phyloP scores from a whole-genome alignment of 2,329 filamentous ascomycete species.

The Arthroderma sp. region DNA sequence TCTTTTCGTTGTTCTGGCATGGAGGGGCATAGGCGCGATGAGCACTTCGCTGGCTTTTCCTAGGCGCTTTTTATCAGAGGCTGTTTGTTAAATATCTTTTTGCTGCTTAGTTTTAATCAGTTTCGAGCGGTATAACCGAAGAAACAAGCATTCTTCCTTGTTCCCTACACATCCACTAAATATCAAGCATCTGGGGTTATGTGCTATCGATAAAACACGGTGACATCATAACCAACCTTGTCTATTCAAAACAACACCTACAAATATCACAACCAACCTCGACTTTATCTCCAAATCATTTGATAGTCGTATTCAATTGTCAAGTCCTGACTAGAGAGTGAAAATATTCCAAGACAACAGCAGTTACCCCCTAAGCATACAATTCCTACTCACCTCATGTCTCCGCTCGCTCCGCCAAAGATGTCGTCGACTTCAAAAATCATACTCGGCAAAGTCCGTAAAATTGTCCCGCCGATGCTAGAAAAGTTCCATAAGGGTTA shows the following conservation, averaged over 20 bases:
- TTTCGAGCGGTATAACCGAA: neutral
- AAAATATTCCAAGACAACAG: neutral
- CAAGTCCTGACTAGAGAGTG: neutral
- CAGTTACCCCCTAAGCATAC: neutral
- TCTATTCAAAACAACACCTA: neutral
- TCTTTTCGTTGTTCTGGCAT: slow-evolving; percentile 2
- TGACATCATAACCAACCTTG: neutral
- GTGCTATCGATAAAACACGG: neutral
- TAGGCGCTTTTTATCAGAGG: slow-evolving; percentile 1
- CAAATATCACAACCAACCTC: neutral
- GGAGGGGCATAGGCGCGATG: slow-evolving; percentile 2
- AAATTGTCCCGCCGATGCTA: slow-evolving; percentile 87
- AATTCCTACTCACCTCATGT: neutral
- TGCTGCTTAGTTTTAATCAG: neutral
- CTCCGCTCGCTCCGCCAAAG: neutral
- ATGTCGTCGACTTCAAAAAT: slow-evolving; percentile 63
- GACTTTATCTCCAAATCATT: neutral
- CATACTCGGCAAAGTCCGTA: slow-evolving; percentile 67
- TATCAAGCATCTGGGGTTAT: neutral
- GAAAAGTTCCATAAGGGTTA: slow-evolving; percentile 91
- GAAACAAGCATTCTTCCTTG: neutral
- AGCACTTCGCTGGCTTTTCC: slow-evolving; percentile 1
- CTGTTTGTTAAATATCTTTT: neutral
- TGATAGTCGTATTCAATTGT: neutral
- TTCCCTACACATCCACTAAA: neutral